Percentiles rank a stretch among this genome's conserved stretches.
phyloP scores from a whole-genome alignment of 345 rosid species.

The Excoecaria cochinchinensis region DNA sequence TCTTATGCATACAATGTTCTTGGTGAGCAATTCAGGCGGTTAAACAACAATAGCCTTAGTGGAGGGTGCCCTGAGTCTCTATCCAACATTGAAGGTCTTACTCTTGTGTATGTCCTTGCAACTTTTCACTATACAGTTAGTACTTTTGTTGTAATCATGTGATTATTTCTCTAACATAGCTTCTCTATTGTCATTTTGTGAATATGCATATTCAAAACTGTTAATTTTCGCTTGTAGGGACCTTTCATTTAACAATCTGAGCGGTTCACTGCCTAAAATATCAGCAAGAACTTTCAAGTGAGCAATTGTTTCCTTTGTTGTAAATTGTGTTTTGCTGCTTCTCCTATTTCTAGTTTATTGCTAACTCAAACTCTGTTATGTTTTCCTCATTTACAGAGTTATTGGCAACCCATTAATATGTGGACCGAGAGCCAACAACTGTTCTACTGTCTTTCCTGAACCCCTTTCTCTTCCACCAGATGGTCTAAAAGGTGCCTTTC shows the following conservation, averaged over 20 bases:
- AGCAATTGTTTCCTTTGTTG: constrained; percentile 28
- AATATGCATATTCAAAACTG: neutral
- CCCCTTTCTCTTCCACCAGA: constrained; percentile 91
- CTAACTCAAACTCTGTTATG: constrained; percentile 16
- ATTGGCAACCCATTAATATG: constrained; percentile 82
- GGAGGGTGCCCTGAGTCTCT: constrained; percentile 79
- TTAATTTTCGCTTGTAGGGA: constrained; percentile 51
- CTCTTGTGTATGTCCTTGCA: constrained; percentile 68
- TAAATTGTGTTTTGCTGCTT: constrained; percentile 1
- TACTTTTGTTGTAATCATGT: constrained; percentile 6
- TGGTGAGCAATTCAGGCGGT: constrained; percentile 57
- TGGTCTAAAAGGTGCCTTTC: constrained; percentile 48
- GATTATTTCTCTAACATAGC: neutral
- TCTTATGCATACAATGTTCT: constrained; percentile 14
- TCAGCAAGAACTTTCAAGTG: constrained; percentile 95
- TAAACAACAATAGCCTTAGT: constrained; percentile 90
- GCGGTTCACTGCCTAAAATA: constrained; percentile 88
- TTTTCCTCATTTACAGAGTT: constrained; percentile 48
- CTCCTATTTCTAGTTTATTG: neutral
- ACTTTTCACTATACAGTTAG: neutral
- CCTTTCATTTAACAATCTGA: constrained; percentile 87
- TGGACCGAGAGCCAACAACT: constrained; percentile 67
- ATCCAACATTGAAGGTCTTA: constrained; percentile 79
- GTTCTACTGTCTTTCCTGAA: constrained; percentile 87
- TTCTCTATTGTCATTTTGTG: neutral